Percentiles rank a stretch among this genome's conserved stretches.
Conservation (phyloP, 2,329 filamentous ascomycete species). For the Sporothrix euskadiensis region DNA sequence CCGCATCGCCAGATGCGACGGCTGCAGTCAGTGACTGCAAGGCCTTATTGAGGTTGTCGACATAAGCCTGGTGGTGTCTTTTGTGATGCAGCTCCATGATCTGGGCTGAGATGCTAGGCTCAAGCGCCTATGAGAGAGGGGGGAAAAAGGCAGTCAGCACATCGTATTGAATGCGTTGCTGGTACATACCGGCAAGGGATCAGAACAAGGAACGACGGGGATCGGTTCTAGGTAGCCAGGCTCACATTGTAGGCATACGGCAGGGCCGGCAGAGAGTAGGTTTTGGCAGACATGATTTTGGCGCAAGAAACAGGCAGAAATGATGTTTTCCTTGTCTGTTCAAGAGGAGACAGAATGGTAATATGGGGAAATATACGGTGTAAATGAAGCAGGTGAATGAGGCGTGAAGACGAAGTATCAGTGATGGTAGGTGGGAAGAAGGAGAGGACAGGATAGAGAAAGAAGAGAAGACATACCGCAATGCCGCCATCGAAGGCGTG, state of each 20-base stretch:
- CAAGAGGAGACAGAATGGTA: no score
- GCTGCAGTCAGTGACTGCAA: slow-evolving; percentile 68
- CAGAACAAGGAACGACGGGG: neutral
- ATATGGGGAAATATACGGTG: neutral
- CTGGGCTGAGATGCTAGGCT: slow-evolving; percentile 72
- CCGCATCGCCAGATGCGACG: slow-evolving; percentile 54
- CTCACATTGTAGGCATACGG: slow-evolving; percentile 41
- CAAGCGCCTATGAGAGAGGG: slow-evolving; percentile 50
- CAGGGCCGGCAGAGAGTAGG: slow-evolving; percentile 38
- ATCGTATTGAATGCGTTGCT: neutral
- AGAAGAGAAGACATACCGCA: neutral
- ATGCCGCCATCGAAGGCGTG: neutral
- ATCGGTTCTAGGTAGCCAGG: slow-evolving; percentile 41
- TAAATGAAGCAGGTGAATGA: neutral
- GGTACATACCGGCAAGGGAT: neutral
- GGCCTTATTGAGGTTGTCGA: slow-evolving; percentile 82
- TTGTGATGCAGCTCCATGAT: slow-evolving; percentile 97
- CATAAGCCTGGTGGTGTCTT: slow-evolving; percentile 93
- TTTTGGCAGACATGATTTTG: slow-evolving; percentile 28
- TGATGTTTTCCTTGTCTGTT: neutral
- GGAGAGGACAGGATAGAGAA: neutral
- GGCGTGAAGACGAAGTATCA: neutral
- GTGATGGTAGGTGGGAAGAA: neutral
- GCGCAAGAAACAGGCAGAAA: neutral
- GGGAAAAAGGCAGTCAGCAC: neutral